Percentiles rank a stretch among this genome's conserved stretches.
These are phyloP conservation scores for Tuber aestivum DNA, from an alignment of 495 filamentous ascomycete species.

Conservation along the genomic window DNA sequence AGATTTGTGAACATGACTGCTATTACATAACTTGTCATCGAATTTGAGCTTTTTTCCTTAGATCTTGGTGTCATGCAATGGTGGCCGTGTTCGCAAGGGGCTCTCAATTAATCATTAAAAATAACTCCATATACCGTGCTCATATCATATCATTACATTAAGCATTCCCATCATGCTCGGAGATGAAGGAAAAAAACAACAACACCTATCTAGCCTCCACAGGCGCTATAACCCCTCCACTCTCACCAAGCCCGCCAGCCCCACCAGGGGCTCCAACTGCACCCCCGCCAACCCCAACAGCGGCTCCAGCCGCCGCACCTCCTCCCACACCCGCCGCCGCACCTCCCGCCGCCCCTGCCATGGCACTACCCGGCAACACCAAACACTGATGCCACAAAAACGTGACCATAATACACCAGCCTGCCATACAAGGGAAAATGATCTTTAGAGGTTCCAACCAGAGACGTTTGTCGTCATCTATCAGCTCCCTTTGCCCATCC, in stretches of 20 bases:
- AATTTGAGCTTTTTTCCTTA: too few species aligned
- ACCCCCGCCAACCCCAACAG: background rate
- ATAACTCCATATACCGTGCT: background rate
- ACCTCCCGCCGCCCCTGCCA: background rate
- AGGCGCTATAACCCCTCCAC: background rate
- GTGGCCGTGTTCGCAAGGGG: background rate
- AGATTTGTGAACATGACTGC: too few species aligned
- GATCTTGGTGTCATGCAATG: too few species aligned
- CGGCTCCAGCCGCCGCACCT: background rate
- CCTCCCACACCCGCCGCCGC: background rate
- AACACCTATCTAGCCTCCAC: background rate
- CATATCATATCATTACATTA: background rate
- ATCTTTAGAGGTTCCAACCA: background rate
- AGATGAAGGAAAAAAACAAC: background rate
- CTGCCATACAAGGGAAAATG: background rate
- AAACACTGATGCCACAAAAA: background rate
- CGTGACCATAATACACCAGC: background rate
- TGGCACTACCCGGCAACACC: background rate
- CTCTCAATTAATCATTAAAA: background rate
- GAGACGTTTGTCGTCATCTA: background rate
- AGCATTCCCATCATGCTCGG: background rate
- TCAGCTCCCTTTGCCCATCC: background rate
- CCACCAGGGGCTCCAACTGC: background rate
- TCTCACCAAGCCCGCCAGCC: background rate
- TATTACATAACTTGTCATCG: too few species aligned